Evolutionary conservation across 2,329 filamentous ascomycete species (phyloP).

Genomic region (Monosporascus sp.): DNA sequence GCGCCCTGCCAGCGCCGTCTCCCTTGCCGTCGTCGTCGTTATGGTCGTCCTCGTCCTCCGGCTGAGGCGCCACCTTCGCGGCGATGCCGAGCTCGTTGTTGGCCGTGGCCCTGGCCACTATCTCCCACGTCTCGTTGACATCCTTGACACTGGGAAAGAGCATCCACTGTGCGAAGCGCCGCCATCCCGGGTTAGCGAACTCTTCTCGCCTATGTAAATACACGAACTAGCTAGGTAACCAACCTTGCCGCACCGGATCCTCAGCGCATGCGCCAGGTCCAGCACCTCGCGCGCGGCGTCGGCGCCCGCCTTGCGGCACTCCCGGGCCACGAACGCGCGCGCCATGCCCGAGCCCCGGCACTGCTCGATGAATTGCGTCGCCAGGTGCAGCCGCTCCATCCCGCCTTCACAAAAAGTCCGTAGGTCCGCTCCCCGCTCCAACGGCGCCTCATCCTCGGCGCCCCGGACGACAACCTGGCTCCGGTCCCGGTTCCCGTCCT

Average conservation of each 20-base stretch:
- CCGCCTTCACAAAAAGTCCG: conserved; percentile 48
- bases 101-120: conserved; percentile 61
- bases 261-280: conserved; percentile 51
- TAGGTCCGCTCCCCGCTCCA: conserved; percentile 39
- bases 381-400: conserved; percentile 40
- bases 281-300: conserved; percentile 51
- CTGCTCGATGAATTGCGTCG: conserved; percentile 42
- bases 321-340: conserved; percentile 32
- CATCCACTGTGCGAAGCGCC: conserved; percentile 55
- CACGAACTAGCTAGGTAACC: conserved; percentile 3
- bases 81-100: conserved; percentile 64
- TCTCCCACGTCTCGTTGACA: conserved; percentile 60
- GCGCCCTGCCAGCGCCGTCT: conserved; percentile 34
- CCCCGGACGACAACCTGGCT: conserved; percentile 26
- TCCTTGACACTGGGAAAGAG: conserved; percentile 52
- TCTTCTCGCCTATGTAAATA: neutral
- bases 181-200: neutral
- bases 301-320: conserved; percentile 45
- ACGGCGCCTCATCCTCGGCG: conserved; percentile 45
- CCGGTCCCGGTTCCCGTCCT: conserved; percentile 26
- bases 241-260: conserved; percentile 63
- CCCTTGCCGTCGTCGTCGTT: conserved; percentile 26
- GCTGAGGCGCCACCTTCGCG: conserved; percentile 65
- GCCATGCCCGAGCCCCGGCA: conserved; percentile 33
- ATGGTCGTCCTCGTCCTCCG: conserved; percentile 34